phyloP scores from a whole-genome alignment of 768 basidiomycete species.

The Rhizopogon salebrosus region DNA sequence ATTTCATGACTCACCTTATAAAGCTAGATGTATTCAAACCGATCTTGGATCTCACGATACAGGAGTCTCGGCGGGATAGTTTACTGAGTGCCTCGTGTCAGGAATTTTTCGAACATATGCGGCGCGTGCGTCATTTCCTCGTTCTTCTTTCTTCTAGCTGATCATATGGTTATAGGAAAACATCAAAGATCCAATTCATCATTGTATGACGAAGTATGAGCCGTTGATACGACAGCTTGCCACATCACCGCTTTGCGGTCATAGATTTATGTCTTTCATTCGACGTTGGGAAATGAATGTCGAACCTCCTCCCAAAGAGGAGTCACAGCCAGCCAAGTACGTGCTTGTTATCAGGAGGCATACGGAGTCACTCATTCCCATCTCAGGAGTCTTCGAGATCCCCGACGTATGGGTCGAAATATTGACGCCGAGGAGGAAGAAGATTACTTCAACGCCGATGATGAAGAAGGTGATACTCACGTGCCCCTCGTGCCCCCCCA shows the following conservation, averaged over 20 bases:
- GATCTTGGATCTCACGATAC: constrained; percentile 76
- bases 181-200: constrained; percentile 76
- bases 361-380: constrained; percentile 6
- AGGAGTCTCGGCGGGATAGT: constrained; percentile 85
- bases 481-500: constrained; percentile 25
- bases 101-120: constrained; percentile 91
- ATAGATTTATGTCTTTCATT: constrained; percentile 69
- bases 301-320: constrained; percentile 61
- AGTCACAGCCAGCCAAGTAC: constrained; percentile 48
- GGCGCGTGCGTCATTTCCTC: constrained; percentile 52
- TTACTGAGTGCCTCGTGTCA: constrained; percentile 92
- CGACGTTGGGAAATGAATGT: constrained; percentile 90
- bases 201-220: constrained; percentile 78
- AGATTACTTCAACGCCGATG: constrained; percentile 87
- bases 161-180: constrained; percentile 59
- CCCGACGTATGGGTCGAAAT: constrained; percentile 37
- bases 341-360: constrained; percentile 13
- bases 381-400: constrained; percentile 35
- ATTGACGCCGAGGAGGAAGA: constrained; percentile 85
- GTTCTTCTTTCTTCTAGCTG: constrained; percentile 3
- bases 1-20: constrained; percentile 67
- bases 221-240: constrained; percentile 59
- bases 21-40: constrained; percentile 83
- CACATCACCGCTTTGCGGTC: constrained; percentile 52
- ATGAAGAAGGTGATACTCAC: constrained; percentile 63